Evolutionary conservation across 192 early-diverging fungal species (phyloP), one percentile per base, ranked within the genome.

Genomic region (Rhizophagus clarus): DNA sequence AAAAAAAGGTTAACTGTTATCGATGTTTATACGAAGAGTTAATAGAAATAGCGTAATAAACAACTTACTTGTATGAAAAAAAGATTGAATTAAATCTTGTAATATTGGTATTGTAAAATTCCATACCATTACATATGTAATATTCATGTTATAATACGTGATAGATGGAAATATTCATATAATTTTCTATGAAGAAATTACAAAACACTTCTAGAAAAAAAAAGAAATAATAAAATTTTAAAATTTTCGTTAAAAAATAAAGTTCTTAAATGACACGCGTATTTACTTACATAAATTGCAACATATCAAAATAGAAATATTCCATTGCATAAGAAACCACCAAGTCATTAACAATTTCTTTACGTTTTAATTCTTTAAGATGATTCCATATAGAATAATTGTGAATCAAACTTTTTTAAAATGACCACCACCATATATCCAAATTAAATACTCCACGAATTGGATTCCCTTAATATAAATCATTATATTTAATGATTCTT

Each of bases 251-350:
- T n/a, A n/a, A n/a, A n/a, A n/a, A n/a, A n/a, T n/a, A n/a, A n/a
- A n/a, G n/a, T n/a, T n/a, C n/a, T n/a, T n/a, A n/a, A n/a, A n/a
- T n/a, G n/a, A n/a, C n/a, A n/a, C n/a, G n/a, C n/a, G n/a, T n/a
- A n/a, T n/a, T n/a, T n/a, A 71, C 69, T 34, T 37, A 71, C 69
- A 34, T 71, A 37, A 12, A 29, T 45, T 71, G 32, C 69, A 40
- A n/a, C 69, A 3, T 32, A 3, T 40, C 37, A 71, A 45, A 7
- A n/a, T 71, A n/a, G 32, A 42, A 34, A 71, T 15, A 6, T 11
- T 71, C 69, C 26, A 71, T 71, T 34, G 22, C 22, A 42, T 71
- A 32, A n/a, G 69, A 40, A 3, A 3, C 37, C n/a, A n/a, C n/a
- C n/a, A n/a, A n/a, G 10, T 15, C 69, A 20, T 24, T 34, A 34